A percentile compares a stretch with the other conserved stretches of the same genome.
phyloP scores from a whole-genome alignment of 2,329 filamentous ascomycete genomes.

The Beauveria caledonica region DNA sequence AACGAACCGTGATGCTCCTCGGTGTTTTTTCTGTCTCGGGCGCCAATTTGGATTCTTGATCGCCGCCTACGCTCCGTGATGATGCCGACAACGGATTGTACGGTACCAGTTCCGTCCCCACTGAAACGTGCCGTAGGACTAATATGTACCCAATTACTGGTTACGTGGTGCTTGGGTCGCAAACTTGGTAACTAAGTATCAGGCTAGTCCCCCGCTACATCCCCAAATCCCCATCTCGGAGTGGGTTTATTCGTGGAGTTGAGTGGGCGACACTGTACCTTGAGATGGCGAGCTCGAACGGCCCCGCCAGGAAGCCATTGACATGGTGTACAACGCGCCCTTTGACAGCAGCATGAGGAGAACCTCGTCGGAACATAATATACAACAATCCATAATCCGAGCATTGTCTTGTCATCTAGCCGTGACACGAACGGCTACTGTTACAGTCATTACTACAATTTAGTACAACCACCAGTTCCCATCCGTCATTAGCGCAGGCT shows the following conservation, averaged over 20 bases:
- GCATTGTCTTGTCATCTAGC: neutral
- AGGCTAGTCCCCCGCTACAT: no score
- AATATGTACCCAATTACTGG: no score
- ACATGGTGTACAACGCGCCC: neutral
- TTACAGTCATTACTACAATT: neutral
- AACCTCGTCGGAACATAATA: neutral
- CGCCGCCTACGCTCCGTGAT: neutral
- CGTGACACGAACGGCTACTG: neutral
- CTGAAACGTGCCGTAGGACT: neutral
- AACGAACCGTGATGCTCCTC: neutral
- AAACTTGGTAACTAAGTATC: no score
- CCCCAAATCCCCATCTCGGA: neutral
- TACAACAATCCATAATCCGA: neutral
- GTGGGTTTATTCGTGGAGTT: neutral
- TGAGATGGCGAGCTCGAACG: neutral
- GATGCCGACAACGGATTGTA: neutral
- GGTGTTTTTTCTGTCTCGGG: neutral
- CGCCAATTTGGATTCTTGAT: neutral
- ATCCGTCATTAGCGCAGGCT: neutral
- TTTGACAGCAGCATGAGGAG: neutral
- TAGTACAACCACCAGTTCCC: neutral
- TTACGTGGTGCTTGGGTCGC: neutral
- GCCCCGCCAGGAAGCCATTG: neutral
- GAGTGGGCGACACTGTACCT: neutral
- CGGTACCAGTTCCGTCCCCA: slow-evolving; percentile 2